Evolutionary conservation across 1,284 basidiomycete species (phyloP).

Genomic region (Irpex sp.): DNA sequence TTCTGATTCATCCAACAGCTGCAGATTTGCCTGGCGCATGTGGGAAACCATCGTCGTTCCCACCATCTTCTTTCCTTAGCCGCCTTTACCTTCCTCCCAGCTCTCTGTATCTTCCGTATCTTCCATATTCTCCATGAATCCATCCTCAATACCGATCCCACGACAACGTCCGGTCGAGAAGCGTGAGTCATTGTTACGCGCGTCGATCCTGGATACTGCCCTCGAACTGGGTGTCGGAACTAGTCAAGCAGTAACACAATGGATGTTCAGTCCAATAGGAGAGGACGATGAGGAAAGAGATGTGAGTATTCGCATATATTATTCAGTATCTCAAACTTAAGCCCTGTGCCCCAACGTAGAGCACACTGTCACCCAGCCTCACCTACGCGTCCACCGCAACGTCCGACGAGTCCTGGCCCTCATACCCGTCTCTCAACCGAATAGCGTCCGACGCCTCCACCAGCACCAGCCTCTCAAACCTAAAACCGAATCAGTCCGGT

Average conservation of each 20-base stretch:
- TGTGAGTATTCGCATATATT: conserved; percentile 13
- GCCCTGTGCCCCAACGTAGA: conserved; percentile 13
- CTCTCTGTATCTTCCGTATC: not conserved
- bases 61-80: not conserved
- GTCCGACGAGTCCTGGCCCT: conserved; percentile 32
- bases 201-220: conserved; percentile 68
- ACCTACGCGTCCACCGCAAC: conserved; percentile 34
- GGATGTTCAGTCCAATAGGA: conserved; percentile 60
- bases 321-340: conserved; percentile 1
- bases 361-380: conserved; percentile 27
- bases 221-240: conserved; percentile 58
- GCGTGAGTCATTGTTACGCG: conserved; percentile 56
- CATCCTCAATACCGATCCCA: not conserved
- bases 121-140: not conserved
- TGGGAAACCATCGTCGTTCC: not conserved
- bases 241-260: conserved; percentile 54
- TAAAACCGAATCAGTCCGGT: not conserved
- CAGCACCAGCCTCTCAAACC: conserved; percentile 11
- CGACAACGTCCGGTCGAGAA: conserved; percentile 20
- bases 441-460: conserved; percentile 2
- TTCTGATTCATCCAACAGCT: no score
- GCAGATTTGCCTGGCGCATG: not conserved
- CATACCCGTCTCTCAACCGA: conserved; percentile 17
- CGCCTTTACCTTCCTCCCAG: not conserved
- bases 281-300: conserved; percentile 48